A percentile compares a stretch with the other conserved stretches of the same genome.
These are phyloP conservation scores for Candida gorgasii DNA, from an alignment of 805 yeast genomes.

Conservation along the genomic window DNA sequence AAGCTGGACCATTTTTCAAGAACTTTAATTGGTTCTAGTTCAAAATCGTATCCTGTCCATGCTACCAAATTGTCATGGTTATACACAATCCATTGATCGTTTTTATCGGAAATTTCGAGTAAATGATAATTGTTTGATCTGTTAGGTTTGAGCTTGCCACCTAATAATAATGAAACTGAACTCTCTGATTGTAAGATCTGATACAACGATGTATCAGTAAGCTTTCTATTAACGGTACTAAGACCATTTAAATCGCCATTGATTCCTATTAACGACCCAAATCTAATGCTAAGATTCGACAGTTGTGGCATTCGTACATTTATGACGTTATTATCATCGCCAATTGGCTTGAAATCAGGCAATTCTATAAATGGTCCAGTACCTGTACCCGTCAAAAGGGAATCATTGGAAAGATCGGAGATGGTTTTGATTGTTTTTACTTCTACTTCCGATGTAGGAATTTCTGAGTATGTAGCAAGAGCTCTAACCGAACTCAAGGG, in stretches of 20 bases:
- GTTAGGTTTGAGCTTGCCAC: slow-evolving; percentile 26
- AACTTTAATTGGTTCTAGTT: slow-evolving; percentile 19
- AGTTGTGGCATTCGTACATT: slow-evolving; percentile 46
- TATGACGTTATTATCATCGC: slow-evolving; percentile 37
- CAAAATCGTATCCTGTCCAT: slow-evolving; percentile 47
- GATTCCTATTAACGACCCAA: slow-evolving; percentile 42
- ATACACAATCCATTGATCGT: slow-evolving; percentile 43
- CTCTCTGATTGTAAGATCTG: slow-evolving; percentile 15
- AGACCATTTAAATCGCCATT: slow-evolving; percentile 36
- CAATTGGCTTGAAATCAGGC: slow-evolving; percentile 43
- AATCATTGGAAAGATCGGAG: slow-evolving; percentile 11
- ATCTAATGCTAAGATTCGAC: slow-evolving; percentile 18
- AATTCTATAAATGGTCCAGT: slow-evolving; percentile 48
- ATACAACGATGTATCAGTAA: slow-evolving; percentile 15
- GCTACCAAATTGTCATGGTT: slow-evolving; percentile 41
- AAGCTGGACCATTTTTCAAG: slow-evolving; percentile 26
- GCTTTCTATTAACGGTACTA: slow-evolving; percentile 12
- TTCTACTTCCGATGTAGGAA: too few species aligned
- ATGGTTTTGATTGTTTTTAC: background rate
- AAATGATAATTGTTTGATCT: slow-evolving; percentile 35
- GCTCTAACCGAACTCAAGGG: too few species aligned
- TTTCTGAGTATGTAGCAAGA: too few species aligned
- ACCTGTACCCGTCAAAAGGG: slow-evolving; percentile 41
- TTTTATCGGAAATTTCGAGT: slow-evolving; percentile 36
- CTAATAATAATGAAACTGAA: slow-evolving; percentile 25